These are phyloP conservation scores for Colletotrichum lupini DNA, from an alignment of 2,329 filamentous ascomycete species.

Conservation along the genomic window DNA sequence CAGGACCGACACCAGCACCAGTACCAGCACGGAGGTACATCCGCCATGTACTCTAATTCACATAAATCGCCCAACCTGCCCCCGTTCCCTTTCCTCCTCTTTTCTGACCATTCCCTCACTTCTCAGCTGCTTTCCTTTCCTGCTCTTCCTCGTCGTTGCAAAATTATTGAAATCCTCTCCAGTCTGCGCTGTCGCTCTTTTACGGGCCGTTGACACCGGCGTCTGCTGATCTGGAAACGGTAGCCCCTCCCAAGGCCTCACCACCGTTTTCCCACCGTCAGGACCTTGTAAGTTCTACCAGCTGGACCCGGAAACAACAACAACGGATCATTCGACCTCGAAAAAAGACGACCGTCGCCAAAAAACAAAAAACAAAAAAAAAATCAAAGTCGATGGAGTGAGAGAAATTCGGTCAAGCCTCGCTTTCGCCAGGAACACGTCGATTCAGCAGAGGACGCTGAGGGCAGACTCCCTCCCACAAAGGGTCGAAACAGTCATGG, in stretches of 20 bases:
- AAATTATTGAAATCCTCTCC: neutral
- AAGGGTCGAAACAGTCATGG: conserved; percentile 24
- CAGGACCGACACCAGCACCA: neutral
- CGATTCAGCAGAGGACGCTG: neutral
- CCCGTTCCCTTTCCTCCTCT: conserved; percentile 27
- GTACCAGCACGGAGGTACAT: neutral
- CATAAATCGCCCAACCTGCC: conserved; percentile 34
- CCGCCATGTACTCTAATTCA: conserved; percentile 27
- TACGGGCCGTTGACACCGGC: neutral
- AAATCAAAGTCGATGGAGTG: neutral
- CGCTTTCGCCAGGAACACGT: neutral
- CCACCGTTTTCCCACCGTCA: conserved; percentile 14
- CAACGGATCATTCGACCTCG: neutral
- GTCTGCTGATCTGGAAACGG: conserved; percentile 14
- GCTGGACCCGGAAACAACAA: neutral
- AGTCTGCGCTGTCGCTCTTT: conserved; percentile 5
- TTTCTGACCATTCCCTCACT: conserved; percentile 21
- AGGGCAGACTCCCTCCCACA: conserved; percentile 22
- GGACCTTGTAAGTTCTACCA: conserved; percentile 19
- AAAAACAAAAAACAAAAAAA: neutral
- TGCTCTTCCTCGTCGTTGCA: conserved; percentile 15
- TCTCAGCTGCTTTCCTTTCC: conserved; percentile 23
- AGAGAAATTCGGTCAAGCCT: neutral
- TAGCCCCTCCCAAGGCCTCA: conserved; percentile 8
- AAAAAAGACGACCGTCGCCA: neutral